Evolutionary conservation across 2,329 filamentous ascomycete genomes (phyloP), one percentile per base, ranked within the genome.

Genomic region (Botrytis fragariae): DNA sequence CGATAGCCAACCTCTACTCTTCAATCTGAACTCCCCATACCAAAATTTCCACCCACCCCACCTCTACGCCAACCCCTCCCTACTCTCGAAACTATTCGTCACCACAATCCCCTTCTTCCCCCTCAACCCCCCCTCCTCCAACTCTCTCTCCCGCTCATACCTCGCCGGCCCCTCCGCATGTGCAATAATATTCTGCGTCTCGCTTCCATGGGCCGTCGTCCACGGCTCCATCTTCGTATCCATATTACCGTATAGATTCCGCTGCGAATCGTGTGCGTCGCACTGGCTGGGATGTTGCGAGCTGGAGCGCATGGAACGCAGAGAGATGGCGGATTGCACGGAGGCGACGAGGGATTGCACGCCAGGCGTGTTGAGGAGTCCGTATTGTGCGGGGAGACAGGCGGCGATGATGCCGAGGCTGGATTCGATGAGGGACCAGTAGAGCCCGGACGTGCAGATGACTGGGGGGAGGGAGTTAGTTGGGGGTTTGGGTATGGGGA

Each of bases 381-480:
- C 62, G 48, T 72, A 72, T 72, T 72, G 70, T 1, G 62, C 62
- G 14, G 62, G 70, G 16, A 72, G 70, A 68, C 62, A 60, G 45
- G 72, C 67, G n/a, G 67, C 59, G 18, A 73, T 60, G 22, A 73
- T 4, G 10, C 72, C 72, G 60, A 73, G 72, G 4, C 59, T 37
- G 37, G 59, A 51, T 71, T 73, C 72, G 16, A 73, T 51, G 8
- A 73, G n/a, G 25, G 64, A 51, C 59, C 67, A 65, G 45, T 73
- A 73, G 29, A 73, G 48, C 2, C 70, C 70, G 1, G 70, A 37
- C 54, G 67, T 69, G 25, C 59, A 63, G 39, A 69, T 63, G 35
- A 54, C 72, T 59, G 35, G 6, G 20, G 5, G 22, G 2, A 2
- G 20, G 22, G 8, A 22, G 51, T 68, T 68, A 72, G 71, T 35